These are phyloP conservation scores for Telopea speciosissima DNA, from an alignment of 177 flowering plant species.

Conservation along the genomic window DNA sequence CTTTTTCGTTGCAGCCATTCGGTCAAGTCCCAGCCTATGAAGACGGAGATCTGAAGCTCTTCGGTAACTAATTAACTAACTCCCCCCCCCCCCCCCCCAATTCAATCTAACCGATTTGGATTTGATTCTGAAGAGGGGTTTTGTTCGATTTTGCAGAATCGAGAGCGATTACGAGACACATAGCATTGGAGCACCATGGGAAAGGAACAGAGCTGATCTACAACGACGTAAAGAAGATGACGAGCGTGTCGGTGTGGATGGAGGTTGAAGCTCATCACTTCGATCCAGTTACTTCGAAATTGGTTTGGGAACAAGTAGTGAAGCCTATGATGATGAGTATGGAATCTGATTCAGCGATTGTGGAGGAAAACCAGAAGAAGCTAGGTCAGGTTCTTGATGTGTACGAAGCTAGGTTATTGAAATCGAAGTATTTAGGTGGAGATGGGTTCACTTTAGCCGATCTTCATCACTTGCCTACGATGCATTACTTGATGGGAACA, in stretches of 20 bases:
- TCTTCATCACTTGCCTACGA: slow-evolving; percentile 49
- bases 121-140: too few relatives aligned
- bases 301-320: slow-evolving; percentile 29
- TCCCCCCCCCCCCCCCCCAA: too few relatives aligned
- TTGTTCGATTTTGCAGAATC: slow-evolving; percentile 38
- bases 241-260: slow-evolving; percentile 34
- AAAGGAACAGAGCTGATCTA: slow-evolving; percentile 41
- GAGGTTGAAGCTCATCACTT: slow-evolving; percentile 65
- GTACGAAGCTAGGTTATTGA: slow-evolving; percentile 44
- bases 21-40: slow-evolving; percentile 35
- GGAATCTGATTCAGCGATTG: slow-evolving; percentile 33
- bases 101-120: too few relatives aligned
- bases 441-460: slow-evolving; percentile 47
- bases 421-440: too few relatives aligned
- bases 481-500: slow-evolving; percentile 31
- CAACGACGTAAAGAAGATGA: slow-evolving; percentile 33
- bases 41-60: slow-evolving; percentile 34
- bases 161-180: slow-evolving; percentile 63
- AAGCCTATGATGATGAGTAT: slow-evolving; percentile 41
- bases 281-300: slow-evolving; percentile 34
- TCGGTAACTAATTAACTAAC: slow-evolving; percentile 18
- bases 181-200: slow-evolving; percentile 29
- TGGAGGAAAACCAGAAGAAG: slow-evolving; percentile 36
- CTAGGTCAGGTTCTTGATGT: slow-evolving; percentile 52
- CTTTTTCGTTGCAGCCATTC: slow-evolving; percentile 22